phyloP scores from a whole-genome alignment of 2,329 filamentous ascomycete genomes.

The Volutella citrinella region DNA sequence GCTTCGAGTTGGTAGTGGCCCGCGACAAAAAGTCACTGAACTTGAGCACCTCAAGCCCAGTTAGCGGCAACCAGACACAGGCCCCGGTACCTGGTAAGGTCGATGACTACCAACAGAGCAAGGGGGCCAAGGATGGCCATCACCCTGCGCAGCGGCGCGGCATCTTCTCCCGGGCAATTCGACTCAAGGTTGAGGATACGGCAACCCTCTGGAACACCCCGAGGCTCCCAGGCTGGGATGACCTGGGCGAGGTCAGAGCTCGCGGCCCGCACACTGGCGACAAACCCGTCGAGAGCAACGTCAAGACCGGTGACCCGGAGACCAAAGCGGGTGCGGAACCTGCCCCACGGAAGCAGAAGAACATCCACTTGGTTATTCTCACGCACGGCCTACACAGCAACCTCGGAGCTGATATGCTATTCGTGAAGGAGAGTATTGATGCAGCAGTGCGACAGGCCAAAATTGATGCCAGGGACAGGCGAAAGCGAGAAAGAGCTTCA shows the following conservation, averaged over 20 bases:
- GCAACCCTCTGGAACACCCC: slow-evolving; percentile 92
- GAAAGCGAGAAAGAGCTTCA: slow-evolving; percentile 45
- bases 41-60: slow-evolving; percentile 50
- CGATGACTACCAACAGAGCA: slow-evolving; percentile 70
- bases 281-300: slow-evolving; percentile 31
- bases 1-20: slow-evolving; percentile 82
- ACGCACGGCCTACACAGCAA: slow-evolving; percentile 97
- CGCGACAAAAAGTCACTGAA: slow-evolving; percentile 81
- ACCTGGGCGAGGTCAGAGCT: slow-evolving; percentile 32
- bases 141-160: slow-evolving; percentile 67
- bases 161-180: slow-evolving; percentile 79
- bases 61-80: slow-evolving; percentile 43
- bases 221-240: slow-evolving; percentile 65
- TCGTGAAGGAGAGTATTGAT: slow-evolving; percentile 96
- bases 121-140: slow-evolving; percentile 53
- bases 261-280: slow-evolving; percentile 23
- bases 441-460: slow-evolving; percentile 72
- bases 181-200: slow-evolving; percentile 81
- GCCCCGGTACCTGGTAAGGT: slow-evolving; percentile 67
- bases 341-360: slow-evolving; percentile 68
- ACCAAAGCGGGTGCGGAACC: slow-evolving; percentile 20
- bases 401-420: slow-evolving; percentile 93
- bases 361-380: slow-evolving; percentile 84
- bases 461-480: slow-evolving; percentile 62
- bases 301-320: slow-evolving; percentile 31